Conservation (phyloP, 2,329 filamentous ascomycete genomes). For the Penicillium sp. region DNA sequence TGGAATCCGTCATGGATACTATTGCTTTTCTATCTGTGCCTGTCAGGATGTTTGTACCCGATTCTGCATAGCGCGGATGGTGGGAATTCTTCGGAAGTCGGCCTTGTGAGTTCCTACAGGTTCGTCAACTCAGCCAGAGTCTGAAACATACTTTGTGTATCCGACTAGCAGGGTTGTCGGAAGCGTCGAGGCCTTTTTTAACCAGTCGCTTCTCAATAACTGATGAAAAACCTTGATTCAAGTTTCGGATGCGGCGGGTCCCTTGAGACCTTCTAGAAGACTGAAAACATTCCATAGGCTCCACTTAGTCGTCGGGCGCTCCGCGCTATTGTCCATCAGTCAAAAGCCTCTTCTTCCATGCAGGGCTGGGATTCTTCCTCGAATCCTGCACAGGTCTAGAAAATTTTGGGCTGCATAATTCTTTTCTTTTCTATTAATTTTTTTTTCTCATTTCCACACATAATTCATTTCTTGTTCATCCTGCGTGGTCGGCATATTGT, state of each 20-base stretch:
- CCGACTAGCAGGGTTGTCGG: background rate
- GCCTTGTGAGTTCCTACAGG: background rate
- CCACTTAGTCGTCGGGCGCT: conserved; percentile 4
- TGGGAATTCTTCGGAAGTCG: conserved; percentile 3
- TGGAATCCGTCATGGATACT: background rate
- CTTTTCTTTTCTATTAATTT: background rate
- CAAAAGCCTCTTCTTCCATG: background rate
- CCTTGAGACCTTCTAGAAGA: background rate
- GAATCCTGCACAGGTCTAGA: background rate
- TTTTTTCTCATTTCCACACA: background rate
- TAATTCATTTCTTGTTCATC: background rate
- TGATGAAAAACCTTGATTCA: conserved; percentile 6
- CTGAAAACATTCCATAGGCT: background rate
- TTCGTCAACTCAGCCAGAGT: background rate
- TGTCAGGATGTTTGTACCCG: conserved; percentile 6
- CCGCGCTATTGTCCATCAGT: background rate
- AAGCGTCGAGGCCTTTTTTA: background rate
- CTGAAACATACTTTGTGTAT: conserved; percentile 1
- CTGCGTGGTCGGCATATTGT: background rate
- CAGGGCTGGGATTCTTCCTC: background rate
- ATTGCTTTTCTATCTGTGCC: background rate
- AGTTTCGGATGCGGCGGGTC: conserved; percentile 1
- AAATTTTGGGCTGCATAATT: background rate
- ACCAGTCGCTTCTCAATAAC: background rate
- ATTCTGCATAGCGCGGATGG: background rate